These are phyloP conservation scores for Penicillium macrosclerotiorum DNA, from an alignment of 495 filamentous ascomycete genomes.

Conservation along the genomic window DNA sequence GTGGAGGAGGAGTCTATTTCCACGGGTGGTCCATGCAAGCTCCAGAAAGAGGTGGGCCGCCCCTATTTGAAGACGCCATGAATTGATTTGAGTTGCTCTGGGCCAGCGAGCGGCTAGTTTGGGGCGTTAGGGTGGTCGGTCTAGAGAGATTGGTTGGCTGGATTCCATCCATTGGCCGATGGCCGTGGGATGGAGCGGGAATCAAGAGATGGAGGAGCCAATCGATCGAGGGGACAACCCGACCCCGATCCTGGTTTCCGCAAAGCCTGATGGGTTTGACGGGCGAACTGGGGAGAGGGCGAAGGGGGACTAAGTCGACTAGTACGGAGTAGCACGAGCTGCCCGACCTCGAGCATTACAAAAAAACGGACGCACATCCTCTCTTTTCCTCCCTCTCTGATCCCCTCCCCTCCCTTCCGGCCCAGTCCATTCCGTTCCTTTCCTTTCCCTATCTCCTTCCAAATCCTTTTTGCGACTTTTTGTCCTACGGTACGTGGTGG, in stretches of 20 bases:
- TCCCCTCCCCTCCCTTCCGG: not conserved
- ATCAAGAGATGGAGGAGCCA: not conserved
- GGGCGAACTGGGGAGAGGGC: too few species aligned
- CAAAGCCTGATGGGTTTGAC: too few species aligned
- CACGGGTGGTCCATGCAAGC: slow-evolving; percentile 4
- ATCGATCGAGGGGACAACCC: too few species aligned
- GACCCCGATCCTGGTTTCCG: too few species aligned
- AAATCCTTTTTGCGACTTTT: not conserved
- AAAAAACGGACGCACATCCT: slow-evolving; percentile 5
- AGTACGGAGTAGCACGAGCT: too few species aligned
- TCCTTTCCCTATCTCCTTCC: not conserved
- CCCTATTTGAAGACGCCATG: slow-evolving; percentile 15
- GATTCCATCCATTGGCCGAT: not conserved
- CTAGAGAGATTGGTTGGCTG: too few species aligned
- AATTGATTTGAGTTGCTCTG: not conserved
- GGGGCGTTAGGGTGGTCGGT: too few species aligned
- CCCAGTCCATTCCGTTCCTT: not conserved
- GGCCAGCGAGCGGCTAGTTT: slow-evolving; percentile 1
- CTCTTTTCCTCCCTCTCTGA: not conserved
- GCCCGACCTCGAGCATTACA: too few species aligned
- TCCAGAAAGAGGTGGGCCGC: slow-evolving; percentile 8
- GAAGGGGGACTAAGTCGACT: too few species aligned
- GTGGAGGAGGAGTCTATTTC: slow-evolving; percentile 3
- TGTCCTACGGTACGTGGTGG: slow-evolving; percentile 3
- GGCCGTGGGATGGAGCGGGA: not conserved